Base-by-base conservation (phyloP, 805 yeast genomes). In the Sugiyamaella marilandica region DNA sequence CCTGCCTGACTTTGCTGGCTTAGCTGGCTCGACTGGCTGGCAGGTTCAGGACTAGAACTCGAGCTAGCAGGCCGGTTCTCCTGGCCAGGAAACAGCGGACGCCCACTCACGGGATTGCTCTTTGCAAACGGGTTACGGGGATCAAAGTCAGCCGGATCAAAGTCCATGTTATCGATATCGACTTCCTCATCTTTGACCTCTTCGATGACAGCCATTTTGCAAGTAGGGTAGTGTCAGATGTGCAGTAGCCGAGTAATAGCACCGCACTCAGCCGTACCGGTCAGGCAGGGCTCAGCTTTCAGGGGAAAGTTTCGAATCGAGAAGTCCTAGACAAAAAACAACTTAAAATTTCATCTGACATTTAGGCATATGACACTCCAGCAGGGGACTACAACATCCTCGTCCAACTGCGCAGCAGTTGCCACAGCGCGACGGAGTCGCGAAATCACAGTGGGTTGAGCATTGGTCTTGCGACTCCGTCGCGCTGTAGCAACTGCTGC, bases 71-170 rank as follows among this genome's bases (percentile, higher is more conserved):
- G 55, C 11, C 29, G 33, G 51, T 26, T 3, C 29, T 31, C 16
- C 43, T 45, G 16, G 37, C 37, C 58, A 34, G 53, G 53, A 47
- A 52, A 52, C 21, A 51, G 56, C 2, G 54, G 51, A n/a, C 56
- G 29, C 24, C 16, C 44, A 24, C 18, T 46, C 37, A 50, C 33
- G 10, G 58, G 54, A 33, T 53, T 53, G 56, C 61, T 53, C 45
- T 56, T 58, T 29, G 68, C 65, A 50, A 71, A 65, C 43, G 72
- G 70, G 50, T 69, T 70, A 34, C 61, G 46, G 73, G 73, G 90
- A 69, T 90, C 97, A 58, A 89, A 85, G 72, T 92, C 95, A 2
- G 95, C 95, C 26, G 91, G 74, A 70, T 91, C 97, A 87, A 88
- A 85, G 62, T 92, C 97, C 82, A 89, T 75, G 72, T 90, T 84